phyloP scores from a whole-genome alignment of 1,284 basidiomycete species.

The Leccinum griseonigrum region DNA sequence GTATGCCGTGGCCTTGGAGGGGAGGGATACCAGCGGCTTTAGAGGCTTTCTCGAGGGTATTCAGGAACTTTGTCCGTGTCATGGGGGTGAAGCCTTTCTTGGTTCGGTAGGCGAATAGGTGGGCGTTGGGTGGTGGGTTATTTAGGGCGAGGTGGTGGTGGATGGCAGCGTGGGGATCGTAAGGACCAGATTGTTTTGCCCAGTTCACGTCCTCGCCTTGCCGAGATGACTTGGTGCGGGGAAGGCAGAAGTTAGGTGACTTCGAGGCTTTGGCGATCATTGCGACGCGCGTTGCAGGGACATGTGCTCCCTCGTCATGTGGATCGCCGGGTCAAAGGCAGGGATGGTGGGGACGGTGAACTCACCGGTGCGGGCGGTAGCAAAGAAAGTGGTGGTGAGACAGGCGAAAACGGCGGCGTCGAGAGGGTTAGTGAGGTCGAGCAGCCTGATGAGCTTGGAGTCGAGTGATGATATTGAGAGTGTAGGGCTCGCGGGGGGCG shows the following conservation, averaged over 20 bases:
- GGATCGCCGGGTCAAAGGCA: not conserved
- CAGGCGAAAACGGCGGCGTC: not conserved
- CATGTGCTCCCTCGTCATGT: not conserved
- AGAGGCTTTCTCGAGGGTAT: not conserved
- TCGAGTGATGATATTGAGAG: not conserved
- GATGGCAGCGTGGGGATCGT: not conserved
- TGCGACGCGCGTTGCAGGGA: not conserved
- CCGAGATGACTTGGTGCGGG: not conserved
- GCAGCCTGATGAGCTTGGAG: not conserved
- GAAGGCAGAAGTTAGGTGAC: not conserved
- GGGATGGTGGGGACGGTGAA: not conserved
- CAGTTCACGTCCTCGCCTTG: constrained; percentile 1
- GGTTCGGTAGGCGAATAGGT: not conserved
- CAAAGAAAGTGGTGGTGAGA: constrained; percentile 2
- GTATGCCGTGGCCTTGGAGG: not conserved
- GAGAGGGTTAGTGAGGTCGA: not conserved
- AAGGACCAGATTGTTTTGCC: not conserved
- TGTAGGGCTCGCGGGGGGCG: not conserved
- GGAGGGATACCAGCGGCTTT: not conserved
- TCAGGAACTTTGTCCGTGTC: not conserved
- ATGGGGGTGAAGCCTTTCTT: not conserved
- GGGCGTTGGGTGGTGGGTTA: not conserved
- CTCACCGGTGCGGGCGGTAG: not conserved
- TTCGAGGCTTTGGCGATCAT: not conserved
- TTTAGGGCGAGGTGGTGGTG: not conserved